Percentiles rank a stretch among this genome's conserved stretches.
Evolutionary conservation across 2,329 filamentous ascomycete species (phyloP).

Genomic region (Colletotrichum lentis): DNA sequence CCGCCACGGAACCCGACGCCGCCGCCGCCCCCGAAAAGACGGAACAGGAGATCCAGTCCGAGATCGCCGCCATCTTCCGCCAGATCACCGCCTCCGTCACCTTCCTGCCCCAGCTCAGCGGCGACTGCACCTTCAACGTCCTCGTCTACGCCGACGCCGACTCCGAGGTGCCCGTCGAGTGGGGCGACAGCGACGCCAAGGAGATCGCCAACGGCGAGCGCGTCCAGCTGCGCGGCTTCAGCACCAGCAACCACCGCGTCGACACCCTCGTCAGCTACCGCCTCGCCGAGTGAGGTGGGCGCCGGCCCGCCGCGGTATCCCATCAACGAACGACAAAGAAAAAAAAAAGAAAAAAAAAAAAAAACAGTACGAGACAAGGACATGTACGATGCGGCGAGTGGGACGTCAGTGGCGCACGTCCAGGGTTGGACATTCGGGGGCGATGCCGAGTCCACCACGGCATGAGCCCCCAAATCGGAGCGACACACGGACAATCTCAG

Average conservation of each 20-base stretch:
- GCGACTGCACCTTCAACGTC: conserved; percentile 98
- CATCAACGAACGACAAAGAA: too few species aligned
- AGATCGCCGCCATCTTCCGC: conserved; percentile 95
- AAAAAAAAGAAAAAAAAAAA: too few species aligned
- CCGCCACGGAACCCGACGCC: conserved; percentile 28
- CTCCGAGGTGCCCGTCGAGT: conserved; percentile 95
- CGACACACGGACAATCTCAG: background rate
- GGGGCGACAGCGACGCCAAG: conserved; percentile 98
- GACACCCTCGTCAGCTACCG: conserved; percentile 96
- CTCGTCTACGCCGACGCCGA: conserved; percentile 97
- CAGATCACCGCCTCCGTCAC: conserved; percentile 98
- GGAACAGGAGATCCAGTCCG: conserved; percentile 90
- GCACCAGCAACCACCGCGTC: conserved; percentile 91
- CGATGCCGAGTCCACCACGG: too few species aligned
- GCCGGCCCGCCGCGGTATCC: background rate
- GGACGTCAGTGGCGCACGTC: background rate
- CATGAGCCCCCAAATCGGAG: background rate
- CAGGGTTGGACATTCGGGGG: too few species aligned
- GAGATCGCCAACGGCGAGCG: conserved; percentile 95
- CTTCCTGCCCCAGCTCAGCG: conserved; percentile 91
- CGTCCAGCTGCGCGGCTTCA: conserved; percentile 94
- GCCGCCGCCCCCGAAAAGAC: conserved; percentile 73
- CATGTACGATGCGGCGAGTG: background rate
- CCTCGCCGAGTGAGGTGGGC: conserved; percentile 49
- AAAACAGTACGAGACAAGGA: background rate